A percentile compares a stretch with the other conserved stretches of the same genome.
Evolutionary conservation across 768 basidiomycete species (phyloP).

Genomic region (Mycena polygramma): DNA sequence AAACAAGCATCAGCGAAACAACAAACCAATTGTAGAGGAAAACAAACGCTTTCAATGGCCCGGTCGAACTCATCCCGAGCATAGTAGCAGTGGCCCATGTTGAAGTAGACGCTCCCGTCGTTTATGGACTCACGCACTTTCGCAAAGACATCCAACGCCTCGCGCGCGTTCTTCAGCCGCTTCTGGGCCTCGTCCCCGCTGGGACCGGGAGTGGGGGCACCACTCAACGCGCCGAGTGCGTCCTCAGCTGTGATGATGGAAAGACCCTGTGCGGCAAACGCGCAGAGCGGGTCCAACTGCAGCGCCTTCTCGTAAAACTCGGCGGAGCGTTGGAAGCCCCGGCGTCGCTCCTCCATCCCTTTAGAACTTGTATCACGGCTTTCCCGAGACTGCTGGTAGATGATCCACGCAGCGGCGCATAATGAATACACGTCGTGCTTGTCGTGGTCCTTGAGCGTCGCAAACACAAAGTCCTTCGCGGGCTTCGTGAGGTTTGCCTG

Average conservation of each 20-base stretch:
- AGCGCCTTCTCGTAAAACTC: conserved; percentile 96
- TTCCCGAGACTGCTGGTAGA: conserved; percentile 90
- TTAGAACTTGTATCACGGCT: conserved; percentile 73
- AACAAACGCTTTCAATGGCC: conserved; percentile 92
- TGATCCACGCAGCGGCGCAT: conserved; percentile 89
- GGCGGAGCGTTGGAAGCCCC: conserved; percentile 83
- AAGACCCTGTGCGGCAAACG: conserved; percentile 94
- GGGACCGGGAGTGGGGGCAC: conserved; percentile 59
- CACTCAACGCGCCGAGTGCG: conserved; percentile 77
- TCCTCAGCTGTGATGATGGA: conserved; percentile 97
- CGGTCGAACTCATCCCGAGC: conserved; percentile 93
- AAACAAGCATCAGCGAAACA: conserved; percentile 4
- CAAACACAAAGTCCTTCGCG: conserved; percentile 92
- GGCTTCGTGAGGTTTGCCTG: conserved; percentile 76
- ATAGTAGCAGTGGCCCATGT: conserved; percentile 97
- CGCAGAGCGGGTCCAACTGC: conserved; percentile 85
- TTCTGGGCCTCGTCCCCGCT: conserved; percentile 73
- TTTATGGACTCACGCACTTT: conserved; percentile 91
- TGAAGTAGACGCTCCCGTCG: conserved; percentile 89
- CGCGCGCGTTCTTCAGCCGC: conserved; percentile 80
- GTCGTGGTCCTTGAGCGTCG: conserved; percentile 88
- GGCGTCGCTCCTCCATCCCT: conserved; percentile 77
- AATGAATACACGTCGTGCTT: conserved; percentile 92
- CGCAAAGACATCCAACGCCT: conserved; percentile 90
- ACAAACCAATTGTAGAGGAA: neutral